phyloP scores from a whole-genome alignment of 179 eudicot species.

The Sideroxylon spinosum region DNA sequence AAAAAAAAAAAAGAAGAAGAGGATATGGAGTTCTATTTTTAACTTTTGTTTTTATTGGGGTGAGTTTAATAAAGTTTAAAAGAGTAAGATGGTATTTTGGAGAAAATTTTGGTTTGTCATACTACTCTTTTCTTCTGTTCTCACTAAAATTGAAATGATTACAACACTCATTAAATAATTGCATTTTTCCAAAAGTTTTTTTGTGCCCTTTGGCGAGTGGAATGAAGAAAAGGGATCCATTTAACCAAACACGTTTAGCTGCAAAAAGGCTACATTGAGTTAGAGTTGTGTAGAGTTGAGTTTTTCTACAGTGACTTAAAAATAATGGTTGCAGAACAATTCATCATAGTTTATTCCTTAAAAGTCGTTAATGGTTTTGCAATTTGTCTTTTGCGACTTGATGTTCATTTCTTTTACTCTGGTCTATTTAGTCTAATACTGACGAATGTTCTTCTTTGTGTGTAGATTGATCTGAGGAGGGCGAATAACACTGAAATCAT shows the following conservation, averaged over 20 bases:
- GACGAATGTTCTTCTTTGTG: slow-evolving; percentile 10
- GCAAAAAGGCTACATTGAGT: no score
- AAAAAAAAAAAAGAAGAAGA: not conserved
- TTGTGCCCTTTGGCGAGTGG: no score
- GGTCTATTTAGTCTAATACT: slow-evolving; percentile 6
- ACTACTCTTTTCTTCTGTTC: not conserved
- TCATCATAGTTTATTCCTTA: not conserved
- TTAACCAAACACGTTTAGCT: no score
- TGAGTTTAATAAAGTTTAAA: not conserved
- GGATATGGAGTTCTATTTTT: not conserved
- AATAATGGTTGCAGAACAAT: not conserved
- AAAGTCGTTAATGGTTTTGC: not conserved
- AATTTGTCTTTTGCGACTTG: not conserved
- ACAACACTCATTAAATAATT: not conserved
- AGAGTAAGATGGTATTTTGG: not conserved
- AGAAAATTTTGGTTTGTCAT: not conserved
- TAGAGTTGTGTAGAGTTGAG: no score
- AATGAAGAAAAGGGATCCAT: no score
- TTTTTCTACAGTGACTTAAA: no score
- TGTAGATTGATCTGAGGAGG: slow-evolving; percentile 85
- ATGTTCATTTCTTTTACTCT: slow-evolving; percentile 9
- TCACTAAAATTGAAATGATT: not conserved
- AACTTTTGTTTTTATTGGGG: not conserved
- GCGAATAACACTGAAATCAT: slow-evolving; percentile 91
- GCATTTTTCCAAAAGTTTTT: no score